Evolutionary conservation across 192 early-diverging fungal genomes (phyloP), one percentile per base, ranked within the genome.

Genomic region (Coemansia sp.): DNA sequence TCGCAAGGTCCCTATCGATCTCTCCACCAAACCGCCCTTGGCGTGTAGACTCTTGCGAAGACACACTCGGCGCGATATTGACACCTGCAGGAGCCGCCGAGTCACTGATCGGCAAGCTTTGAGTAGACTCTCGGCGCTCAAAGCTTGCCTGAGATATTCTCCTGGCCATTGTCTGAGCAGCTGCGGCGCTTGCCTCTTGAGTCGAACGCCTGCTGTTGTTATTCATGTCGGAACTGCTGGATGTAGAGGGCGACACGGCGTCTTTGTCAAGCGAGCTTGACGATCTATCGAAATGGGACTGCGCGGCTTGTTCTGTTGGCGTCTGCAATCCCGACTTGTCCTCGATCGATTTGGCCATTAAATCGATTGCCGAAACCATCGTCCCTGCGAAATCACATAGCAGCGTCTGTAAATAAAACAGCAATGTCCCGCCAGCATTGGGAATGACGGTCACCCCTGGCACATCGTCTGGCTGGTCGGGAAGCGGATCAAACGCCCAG

Each of bases 301-400:
- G 33, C 50, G 34, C 47, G 10, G 64, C 34, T 5, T 29, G 17
- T 54, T 54, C 25, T 4, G 17, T 33, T 2, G 55, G 57, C 20
- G 65, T 48, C n/a, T 33, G 57, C 42, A 73, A 29, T 2, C 68
- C 71, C 2, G 59, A 52, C 40, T 62, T 57, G 27, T 74, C 77
- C 31, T 80, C 77, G 20, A 80, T 64, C 4, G 77, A 67, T 33
- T 53, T 60, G 19, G 72, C 71, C 77, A 80, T 80, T 28, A 80
- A 33, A 30, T 42, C 60, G 40, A 80, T 58, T 2, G 77, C 72
- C 28, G 64, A 59, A 19, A 70, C 64, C 61, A 80, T 69, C 34
- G 77, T 66, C 14, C 58, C 77, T 3, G 71, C 67, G 47, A 80
- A 66, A 17, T 73, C 71, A 50, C 56, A 62, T 3, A 67, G 48